A percentile compares a stretch with the other conserved stretches of the same genome.
Evolutionary conservation across 2,329 filamentous ascomycete species (phyloP).

Genomic region (Cryphonectria carpinicola): DNA sequence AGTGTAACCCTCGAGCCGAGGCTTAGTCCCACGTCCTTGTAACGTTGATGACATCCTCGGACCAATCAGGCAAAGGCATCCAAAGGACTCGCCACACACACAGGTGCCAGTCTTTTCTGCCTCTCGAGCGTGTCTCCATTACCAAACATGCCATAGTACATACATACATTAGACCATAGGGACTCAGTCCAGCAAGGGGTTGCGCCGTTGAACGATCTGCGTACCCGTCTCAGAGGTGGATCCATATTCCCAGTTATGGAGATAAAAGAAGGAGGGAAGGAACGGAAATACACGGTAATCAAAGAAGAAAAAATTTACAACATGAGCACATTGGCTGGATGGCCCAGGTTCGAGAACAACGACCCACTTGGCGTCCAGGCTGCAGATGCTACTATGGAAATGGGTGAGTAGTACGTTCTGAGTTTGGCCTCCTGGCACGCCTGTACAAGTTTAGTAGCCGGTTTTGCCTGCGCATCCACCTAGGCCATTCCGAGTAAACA

Average conservation of each 20-base stretch:
- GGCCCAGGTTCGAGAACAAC: neutral
- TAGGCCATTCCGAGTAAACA: neutral
- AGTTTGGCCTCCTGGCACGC: neutral
- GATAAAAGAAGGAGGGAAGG: neutral
- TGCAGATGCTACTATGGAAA: neutral
- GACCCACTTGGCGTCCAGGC: neutral
- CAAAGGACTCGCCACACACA: neutral
- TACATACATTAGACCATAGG: neutral
- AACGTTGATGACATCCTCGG: neutral
- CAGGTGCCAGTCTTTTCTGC: neutral
- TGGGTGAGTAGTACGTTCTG: neutral
- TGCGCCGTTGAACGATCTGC: neutral
- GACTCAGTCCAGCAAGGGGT: neutral
- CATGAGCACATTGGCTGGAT: neutral
- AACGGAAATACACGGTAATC: neutral
- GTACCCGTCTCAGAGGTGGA: slow-evolving; percentile 4
- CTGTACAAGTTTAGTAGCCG: neutral
- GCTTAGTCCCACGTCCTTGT: neutral
- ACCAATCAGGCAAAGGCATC: neutral
- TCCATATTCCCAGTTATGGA: neutral
- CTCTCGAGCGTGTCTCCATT: neutral
- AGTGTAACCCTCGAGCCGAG: neutral
- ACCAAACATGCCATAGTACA: neutral
- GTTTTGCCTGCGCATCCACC: neutral
- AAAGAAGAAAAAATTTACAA: neutral